These are phyloP conservation scores for Thielaviopsis punctulata DNA, from an alignment of 2,329 filamentous ascomycete genomes.

Conservation along the genomic window DNA sequence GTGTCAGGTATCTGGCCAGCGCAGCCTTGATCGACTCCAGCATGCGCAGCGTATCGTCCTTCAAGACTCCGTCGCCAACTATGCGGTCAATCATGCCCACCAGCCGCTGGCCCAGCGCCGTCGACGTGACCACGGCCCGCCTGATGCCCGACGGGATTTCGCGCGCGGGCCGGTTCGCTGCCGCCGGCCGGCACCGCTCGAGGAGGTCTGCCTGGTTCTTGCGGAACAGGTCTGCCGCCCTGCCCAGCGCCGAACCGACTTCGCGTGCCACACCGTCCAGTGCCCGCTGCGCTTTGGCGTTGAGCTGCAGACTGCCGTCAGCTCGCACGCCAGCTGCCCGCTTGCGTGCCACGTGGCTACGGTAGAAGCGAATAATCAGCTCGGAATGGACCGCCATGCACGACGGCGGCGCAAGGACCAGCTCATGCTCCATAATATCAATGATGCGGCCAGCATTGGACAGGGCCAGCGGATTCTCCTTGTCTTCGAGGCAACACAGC, in stretches of 20 bases:
- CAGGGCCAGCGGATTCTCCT: conserved; percentile 54
- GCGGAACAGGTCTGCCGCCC: not conserved
- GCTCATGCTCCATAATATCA: conserved; percentile 32
- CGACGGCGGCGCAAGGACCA: conserved; percentile 13
- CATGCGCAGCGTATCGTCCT: conserved; percentile 1
- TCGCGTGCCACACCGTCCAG: not conserved
- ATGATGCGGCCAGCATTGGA: conserved; percentile 47
- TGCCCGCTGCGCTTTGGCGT: not conserved
- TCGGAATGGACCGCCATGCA: conserved; percentile 3
- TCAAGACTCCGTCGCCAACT: conserved; percentile 3
- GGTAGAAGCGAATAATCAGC: conserved; percentile 8
- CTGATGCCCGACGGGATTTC: conserved; percentile 3
- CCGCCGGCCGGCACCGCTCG: not conserved
- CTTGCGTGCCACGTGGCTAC: not conserved
- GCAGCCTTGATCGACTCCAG: conserved; percentile 3
- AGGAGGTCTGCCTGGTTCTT: conserved; percentile 8
- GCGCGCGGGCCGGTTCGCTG: not conserved
- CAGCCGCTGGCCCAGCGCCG: conserved; percentile 17
- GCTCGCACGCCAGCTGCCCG: not conserved
- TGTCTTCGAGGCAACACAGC: conserved; percentile 49
- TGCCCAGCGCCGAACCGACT: not conserved
- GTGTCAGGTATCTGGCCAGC: conserved; percentile 1
- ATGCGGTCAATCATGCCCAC: conserved; percentile 4
- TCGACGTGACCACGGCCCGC: conserved; percentile 1
- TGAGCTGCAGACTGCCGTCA: not conserved